phyloP scores from a whole-genome alignment of 169 alveolate genomes.

The Eimeria acervulina region DNA sequence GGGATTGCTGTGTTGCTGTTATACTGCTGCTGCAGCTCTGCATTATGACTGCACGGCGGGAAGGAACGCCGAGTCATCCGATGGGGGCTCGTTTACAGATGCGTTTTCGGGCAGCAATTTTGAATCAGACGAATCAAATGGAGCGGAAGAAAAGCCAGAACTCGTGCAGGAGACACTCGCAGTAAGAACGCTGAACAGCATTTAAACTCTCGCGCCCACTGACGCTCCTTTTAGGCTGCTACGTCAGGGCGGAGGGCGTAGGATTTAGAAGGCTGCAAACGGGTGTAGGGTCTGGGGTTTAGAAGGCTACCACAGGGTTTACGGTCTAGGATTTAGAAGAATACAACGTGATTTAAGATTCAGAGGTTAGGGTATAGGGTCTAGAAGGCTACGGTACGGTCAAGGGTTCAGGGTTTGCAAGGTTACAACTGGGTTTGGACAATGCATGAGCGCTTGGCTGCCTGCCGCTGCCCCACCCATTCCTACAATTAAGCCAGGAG shows the following conservation, averaged over 20 bases:
- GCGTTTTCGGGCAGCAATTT: conserved; percentile 44
- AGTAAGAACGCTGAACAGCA: not conserved
- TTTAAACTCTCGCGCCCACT: not conserved
- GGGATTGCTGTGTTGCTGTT: not conserved
- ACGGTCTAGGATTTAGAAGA: not conserved
- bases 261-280: no score
- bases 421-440: no score
- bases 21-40: conserved; percentile 28
- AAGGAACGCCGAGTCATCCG: not conserved
- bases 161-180: conserved; percentile 22
- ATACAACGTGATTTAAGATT: not conserved
- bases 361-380: not conserved
- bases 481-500: not conserved
- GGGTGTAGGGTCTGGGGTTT: not conserved
- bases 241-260: not conserved
- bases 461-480: not conserved
- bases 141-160: not conserved
- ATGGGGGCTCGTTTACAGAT: conserved; percentile 39
- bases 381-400: not conserved
- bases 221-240: not conserved
- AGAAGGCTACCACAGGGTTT: not conserved
- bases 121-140: conserved; percentile 32
- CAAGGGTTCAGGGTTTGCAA: no score
- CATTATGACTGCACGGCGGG: conserved; percentile 63
- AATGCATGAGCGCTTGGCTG: not conserved